Evolutionary conservation across 2,329 filamentous ascomycete species (phyloP).

Genomic region (Blastomyces silverae): DNA sequence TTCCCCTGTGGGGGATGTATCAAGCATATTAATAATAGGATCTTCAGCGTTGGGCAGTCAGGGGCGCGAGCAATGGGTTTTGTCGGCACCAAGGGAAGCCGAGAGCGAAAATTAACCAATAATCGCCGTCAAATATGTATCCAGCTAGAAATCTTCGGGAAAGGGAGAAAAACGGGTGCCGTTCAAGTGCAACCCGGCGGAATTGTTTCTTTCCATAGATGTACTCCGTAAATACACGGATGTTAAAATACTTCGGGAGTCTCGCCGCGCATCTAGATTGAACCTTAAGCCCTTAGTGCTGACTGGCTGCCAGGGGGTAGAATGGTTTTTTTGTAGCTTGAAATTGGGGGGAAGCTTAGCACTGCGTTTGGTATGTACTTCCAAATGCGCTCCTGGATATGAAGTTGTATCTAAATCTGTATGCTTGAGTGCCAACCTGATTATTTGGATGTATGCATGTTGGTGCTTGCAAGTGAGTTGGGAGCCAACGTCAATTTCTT

Average conservation of each 20-base stretch:
- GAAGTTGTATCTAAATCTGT: too few relatives aligned
- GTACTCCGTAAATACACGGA: not conserved
- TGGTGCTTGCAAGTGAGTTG: not conserved
- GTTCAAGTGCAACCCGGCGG: too few relatives aligned
- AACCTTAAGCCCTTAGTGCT: not conserved
- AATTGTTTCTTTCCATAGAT: too few relatives aligned
- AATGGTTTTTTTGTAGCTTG: not conserved
- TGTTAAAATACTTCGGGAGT: not conserved
- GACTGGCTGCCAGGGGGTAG: not conserved
- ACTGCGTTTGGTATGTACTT: not conserved
- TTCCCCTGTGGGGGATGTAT: not conserved
- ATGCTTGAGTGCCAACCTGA: not conserved
- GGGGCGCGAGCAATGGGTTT: not conserved
- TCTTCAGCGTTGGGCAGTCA: not conserved
- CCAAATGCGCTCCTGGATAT: too few relatives aligned
- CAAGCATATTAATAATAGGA: not conserved
- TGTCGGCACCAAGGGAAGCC: not conserved
- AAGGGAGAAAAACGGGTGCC: too few relatives aligned
- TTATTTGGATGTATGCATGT: too few relatives aligned
- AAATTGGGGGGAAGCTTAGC: not conserved
- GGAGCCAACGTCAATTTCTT: not conserved
- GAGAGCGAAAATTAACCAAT: not conserved
- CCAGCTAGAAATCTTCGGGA: not conserved
- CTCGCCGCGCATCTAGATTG: not conserved
- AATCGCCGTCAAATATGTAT: too few relatives aligned